Evolutionary conservation across 768 basidiomycete genomes (phyloP), one percentile per base, ranked within the genome.

Genomic region (Udeniomyces megalosporus): DNA sequence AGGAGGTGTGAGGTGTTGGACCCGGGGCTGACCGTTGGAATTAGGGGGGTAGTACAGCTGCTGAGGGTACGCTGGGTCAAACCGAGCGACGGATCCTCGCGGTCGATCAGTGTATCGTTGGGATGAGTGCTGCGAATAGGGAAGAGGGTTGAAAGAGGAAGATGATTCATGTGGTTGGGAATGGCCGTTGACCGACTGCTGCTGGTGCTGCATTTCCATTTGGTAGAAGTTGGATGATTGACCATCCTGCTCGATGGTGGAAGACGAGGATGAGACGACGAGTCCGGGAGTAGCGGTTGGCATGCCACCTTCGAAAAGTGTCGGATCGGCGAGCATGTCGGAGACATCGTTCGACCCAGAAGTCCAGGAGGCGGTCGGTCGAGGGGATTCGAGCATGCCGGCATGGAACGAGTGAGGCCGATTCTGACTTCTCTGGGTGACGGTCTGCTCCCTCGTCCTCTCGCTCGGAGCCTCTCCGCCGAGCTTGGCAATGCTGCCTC

Each of bases 321-420:
- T 61, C 28, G 60, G 60, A 26, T 42, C 48, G 58, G 31, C 47
- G 58, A 60, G 47, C 22, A 35, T 35, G 28, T 34, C 49, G 20
- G 55, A 57, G 42, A 56, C 45, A 49, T 34, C 22, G 44, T 24
- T 20, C 4, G 28, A 15, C 57, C 28, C 49, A 28, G 38, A 44
- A 47, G 47, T n/a, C 38, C 38, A 42, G 17, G 8, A 8, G 17
- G 10, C 46, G 24, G 55, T 57, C 38, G 55, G 34, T 3, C 31
- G 51, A 53, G 29, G 51, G 22, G 55, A 2, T 2, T 29, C 42
- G 29, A n/a, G n/a, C 55, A 57, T 51, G 24, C 59, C 59, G 12
- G 59, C 49, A 32, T 60, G 59, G 38, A 60, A 60, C 35, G 59
- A 60, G 49, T 52, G 59, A 28, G 59, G 59, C 3, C 59, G 59